Evolutionary conservation across 306 rosid genomes (phyloP).

Genomic region (Parietaria judaica): DNA sequence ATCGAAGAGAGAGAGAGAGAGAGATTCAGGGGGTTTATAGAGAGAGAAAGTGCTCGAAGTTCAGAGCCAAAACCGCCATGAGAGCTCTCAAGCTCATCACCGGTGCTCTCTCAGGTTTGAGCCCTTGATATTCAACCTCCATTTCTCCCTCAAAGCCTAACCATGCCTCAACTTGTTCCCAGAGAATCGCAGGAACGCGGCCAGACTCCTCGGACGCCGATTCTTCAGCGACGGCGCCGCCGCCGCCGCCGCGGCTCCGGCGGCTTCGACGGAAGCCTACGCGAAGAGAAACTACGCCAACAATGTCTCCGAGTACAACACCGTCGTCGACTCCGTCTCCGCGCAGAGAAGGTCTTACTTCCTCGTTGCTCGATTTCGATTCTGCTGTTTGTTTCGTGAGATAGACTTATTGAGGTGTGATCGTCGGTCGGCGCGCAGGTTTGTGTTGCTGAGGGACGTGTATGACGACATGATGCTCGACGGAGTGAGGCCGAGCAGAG

Average conservation of each 20-base stretch:
- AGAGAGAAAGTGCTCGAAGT: not conserved
- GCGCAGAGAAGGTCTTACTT: slow-evolving; percentile 50
- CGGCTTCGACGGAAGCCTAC: slow-evolving; percentile 52
- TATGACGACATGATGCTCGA: slow-evolving; percentile 90
- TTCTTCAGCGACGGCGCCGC: slow-evolving; percentile 30
- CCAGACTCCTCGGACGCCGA: slow-evolving; percentile 43
- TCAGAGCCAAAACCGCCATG: slow-evolving; percentile 27
- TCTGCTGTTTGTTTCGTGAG: not conserved
- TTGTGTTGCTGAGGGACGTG: slow-evolving; percentile 61
- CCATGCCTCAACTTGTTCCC: slow-evolving; percentile 4
- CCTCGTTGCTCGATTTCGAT: too few species aligned
- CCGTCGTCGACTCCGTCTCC: slow-evolving; percentile 53
- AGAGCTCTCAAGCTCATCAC: slow-evolving; percentile 49
- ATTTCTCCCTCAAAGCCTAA: not conserved
- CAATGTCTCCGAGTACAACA: slow-evolving; percentile 73
- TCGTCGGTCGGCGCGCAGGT: slow-evolving; percentile 25
- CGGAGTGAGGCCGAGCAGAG: slow-evolving; percentile 82
- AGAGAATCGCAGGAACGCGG: slow-evolving; percentile 35
- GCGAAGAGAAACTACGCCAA: slow-evolving; percentile 64
- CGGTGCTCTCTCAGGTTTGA: slow-evolving; percentile 19
- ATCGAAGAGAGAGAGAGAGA: not conserved
- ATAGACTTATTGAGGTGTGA: not conserved
- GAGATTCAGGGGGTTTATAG: slow-evolving; percentile 25
- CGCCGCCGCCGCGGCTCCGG: not conserved
- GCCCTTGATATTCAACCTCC: not conserved